Evolutionary conservation across 116 monocot genomes (phyloP).

Genomic region (Cymodocea nodosa): DNA sequence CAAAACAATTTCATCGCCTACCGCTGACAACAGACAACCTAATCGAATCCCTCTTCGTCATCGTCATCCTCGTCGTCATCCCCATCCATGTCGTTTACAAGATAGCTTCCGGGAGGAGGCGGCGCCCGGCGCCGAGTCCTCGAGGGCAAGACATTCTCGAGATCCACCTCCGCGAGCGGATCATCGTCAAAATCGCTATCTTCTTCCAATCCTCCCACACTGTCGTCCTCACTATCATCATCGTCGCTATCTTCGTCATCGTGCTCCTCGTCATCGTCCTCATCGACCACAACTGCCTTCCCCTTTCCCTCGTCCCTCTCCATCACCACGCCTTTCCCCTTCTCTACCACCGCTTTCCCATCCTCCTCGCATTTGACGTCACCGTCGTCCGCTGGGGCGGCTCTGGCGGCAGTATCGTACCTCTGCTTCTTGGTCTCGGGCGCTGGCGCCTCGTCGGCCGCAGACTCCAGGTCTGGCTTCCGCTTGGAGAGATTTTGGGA

Average conservation of each 20-base stretch:
- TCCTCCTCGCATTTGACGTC: background rate
- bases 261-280: constrained; percentile 19
- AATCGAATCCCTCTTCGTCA: constrained; percentile 7
- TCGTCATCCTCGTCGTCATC: constrained; percentile 32
- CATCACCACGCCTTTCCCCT: constrained; percentile 7
- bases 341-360: background rate
- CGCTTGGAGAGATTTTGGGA: background rate
- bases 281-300: constrained; percentile 30
- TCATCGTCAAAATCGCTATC: constrained; percentile 62
- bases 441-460: background rate
- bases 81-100: constrained; percentile 35
- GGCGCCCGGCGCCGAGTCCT: constrained; percentile 54
- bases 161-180: constrained; percentile 79
- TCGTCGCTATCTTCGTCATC: constrained; percentile 15
- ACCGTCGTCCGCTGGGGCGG: background rate
- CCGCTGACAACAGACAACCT: background rate
- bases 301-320: constrained; percentile 60
- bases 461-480: background rate
- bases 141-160: constrained; percentile 66
- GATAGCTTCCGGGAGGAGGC: constrained; percentile 54
- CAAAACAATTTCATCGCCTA: no score
- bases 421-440: background rate
- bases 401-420: background rate
- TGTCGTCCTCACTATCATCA: constrained; percentile 15
- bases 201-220: constrained; percentile 11